Evolutionary conservation across 371 early-diverging fungal genomes (phyloP).

Genomic region (Syncephalastrum monosporum): DNA sequence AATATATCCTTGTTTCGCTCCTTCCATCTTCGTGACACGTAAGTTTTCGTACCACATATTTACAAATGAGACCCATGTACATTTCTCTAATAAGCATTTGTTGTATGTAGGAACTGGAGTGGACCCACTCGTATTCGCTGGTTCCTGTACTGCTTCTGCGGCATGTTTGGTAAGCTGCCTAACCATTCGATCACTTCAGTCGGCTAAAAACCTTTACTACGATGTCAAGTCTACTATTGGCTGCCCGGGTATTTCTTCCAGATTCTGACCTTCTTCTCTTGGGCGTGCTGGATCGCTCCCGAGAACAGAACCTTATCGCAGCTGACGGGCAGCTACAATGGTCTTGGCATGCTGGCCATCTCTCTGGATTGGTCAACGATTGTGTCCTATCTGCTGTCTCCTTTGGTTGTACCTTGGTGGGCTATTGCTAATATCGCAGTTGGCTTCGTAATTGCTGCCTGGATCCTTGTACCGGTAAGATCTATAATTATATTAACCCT

Average conservation of each 20-base stretch:
- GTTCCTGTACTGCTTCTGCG: slow-evolving; percentile 60
- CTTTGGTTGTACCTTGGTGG: slow-evolving; percentile 73
- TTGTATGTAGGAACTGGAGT: slow-evolving; percentile 45
- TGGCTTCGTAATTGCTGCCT: slow-evolving; percentile 67
- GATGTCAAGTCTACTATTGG: slow-evolving; percentile 59
- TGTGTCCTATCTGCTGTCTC: slow-evolving; percentile 59
- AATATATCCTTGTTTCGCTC: slow-evolving; percentile 72
- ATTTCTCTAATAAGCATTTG: slow-evolving; percentile 36
- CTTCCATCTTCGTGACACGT: slow-evolving; percentile 56
- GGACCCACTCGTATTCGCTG: slow-evolving; percentile 58
- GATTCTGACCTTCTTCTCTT: slow-evolving; percentile 66
- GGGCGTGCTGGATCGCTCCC: slow-evolving; percentile 72
- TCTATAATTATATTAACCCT: too few relatives aligned
- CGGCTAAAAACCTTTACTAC: too few relatives aligned
- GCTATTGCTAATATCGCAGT: slow-evolving; percentile 69
- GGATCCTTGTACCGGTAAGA: slow-evolving; percentile 67
- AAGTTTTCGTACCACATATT: slow-evolving; percentile 1
- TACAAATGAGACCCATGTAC: too few relatives aligned
- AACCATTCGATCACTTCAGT: too few relatives aligned
- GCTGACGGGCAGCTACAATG: slow-evolving; percentile 61
- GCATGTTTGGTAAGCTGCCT: slow-evolving; percentile 36
- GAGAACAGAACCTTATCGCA: slow-evolving; percentile 46
- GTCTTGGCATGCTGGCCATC: slow-evolving; percentile 70
- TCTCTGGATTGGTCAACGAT: slow-evolving; percentile 81
- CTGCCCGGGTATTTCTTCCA: slow-evolving; percentile 79